Conservation (phyloP, 148 eudicot species). For the Spergularia bocconei region DNA sequence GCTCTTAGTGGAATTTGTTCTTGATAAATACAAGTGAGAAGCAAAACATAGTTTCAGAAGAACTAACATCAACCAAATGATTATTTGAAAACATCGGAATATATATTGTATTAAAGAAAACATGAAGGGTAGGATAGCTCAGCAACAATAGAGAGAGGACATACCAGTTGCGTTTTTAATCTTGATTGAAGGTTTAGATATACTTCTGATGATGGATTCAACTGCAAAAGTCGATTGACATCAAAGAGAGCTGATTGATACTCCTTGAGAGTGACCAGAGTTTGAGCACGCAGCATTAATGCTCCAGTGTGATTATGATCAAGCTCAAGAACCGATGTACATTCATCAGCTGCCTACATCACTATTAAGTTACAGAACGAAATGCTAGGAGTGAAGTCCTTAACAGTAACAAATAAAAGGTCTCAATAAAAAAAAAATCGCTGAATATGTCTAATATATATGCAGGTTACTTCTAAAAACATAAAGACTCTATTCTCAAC, state of each 20-base stretch:
- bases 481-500: background rate
- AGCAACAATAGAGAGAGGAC: slow-evolving; percentile 16
- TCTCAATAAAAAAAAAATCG: background rate
- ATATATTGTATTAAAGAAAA: background rate
- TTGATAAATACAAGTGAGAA: background rate
- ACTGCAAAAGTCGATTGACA: slow-evolving; percentile 82
- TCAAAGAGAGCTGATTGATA: slow-evolving; percentile 86
- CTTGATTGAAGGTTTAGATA: slow-evolving; percentile 80
- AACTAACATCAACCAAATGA: background rate
- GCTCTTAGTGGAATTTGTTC: no score
- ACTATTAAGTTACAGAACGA: slow-evolving; percentile 14
- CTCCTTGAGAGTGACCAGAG: slow-evolving; percentile 84
- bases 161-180: slow-evolving; percentile 84
- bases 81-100: background rate
- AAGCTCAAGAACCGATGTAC: slow-evolving; percentile 90
- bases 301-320: slow-evolving; percentile 90
- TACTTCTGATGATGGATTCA: slow-evolving; percentile 86
- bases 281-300: slow-evolving; percentile 92
- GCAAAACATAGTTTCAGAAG: background rate
- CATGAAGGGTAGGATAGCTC: background rate
- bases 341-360: slow-evolving; percentile 82
- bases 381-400: background rate
- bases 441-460: background rate
- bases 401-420: background rate
- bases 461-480: background rate